Percentiles rank a stretch among this genome's conserved stretches.
Evolutionary conservation across 2,329 filamentous ascomycete genomes (phyloP).

Genomic region (Phialemoniopsis sp.): DNA sequence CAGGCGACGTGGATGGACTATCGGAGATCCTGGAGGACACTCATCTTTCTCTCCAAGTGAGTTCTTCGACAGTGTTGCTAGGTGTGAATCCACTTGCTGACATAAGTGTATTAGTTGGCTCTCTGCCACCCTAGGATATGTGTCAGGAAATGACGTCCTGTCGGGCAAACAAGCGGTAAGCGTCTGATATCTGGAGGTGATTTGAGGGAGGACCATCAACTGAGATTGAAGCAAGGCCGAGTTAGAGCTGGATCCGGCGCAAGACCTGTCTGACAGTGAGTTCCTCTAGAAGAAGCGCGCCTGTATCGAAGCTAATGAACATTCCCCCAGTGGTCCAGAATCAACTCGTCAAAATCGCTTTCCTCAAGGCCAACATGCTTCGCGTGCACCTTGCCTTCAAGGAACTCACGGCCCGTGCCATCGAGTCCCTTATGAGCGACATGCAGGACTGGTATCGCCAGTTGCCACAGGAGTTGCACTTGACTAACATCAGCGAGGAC

Average conservation of each 20-base stretch:
- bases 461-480: slow-evolving; percentile 16
- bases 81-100: background rate
- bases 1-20: slow-evolving; percentile 12
- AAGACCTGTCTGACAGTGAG: too few relatives aligned
- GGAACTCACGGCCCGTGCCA: slow-evolving; percentile 15
- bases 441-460: slow-evolving; percentile 20
- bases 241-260: too few relatives aligned
- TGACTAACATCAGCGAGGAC: slow-evolving; percentile 11
- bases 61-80: background rate
- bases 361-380: slow-evolving; percentile 22
- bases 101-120: slow-evolving; percentile 17
- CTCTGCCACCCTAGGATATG: slow-evolving; percentile 20
- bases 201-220: too few relatives aligned
- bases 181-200: too few relatives aligned
- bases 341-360: slow-evolving; percentile 20
- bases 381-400: slow-evolving; percentile 20
- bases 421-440: slow-evolving; percentile 19
- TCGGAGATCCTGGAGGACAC: slow-evolving; percentile 19
- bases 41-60: slow-evolving; percentile 22
- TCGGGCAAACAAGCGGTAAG: too few relatives aligned
- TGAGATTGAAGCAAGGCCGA: too few relatives aligned
- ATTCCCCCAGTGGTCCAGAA: slow-evolving; percentile 17
- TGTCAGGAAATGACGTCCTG: slow-evolving; percentile 16
- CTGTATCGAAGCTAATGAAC: slow-evolving; percentile 1
- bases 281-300: too few relatives aligned